Evolutionary conservation across 2,329 filamentous ascomycete genomes (phyloP).

Genomic region (Corniculantispora saksenae): DNA sequence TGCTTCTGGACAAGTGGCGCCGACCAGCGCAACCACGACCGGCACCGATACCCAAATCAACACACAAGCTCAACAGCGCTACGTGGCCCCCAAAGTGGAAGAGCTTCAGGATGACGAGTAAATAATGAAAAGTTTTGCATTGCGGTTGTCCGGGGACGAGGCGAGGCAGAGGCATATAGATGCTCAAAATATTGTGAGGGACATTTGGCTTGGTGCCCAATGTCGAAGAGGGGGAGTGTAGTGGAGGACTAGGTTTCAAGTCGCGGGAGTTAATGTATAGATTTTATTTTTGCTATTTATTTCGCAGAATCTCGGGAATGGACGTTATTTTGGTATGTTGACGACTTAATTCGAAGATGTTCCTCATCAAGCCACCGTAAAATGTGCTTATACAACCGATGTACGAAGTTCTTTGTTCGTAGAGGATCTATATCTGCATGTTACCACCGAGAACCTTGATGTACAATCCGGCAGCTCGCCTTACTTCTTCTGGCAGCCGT

Average conservation of each 20-base stretch:
- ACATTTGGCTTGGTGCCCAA: neutral
- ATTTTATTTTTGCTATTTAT: neutral
- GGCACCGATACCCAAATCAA: slow-evolving; percentile 57
- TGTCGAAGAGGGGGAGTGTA: neutral
- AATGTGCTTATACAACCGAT: neutral
- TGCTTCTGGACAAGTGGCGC: slow-evolving; percentile 53
- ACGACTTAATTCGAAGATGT: neutral
- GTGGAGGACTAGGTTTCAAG: neutral
- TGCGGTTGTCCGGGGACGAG: neutral
- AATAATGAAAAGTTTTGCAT: neutral
- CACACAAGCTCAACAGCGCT: slow-evolving; percentile 47
- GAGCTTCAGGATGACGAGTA: slow-evolving; percentile 55
- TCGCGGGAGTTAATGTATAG: slow-evolving; percentile 12
- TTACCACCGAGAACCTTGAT: neutral
- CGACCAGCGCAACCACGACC: slow-evolving; percentile 57
- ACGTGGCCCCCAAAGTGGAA: slow-evolving; percentile 54
- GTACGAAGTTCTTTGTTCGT: neutral
- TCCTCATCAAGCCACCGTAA: neutral
- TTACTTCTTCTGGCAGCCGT: slow-evolving; percentile 1
- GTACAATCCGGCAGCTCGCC: neutral
- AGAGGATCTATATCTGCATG: neutral
- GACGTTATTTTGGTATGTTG: neutral
- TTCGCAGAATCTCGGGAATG: slow-evolving; percentile 8
- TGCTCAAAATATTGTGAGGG: slow-evolving; percentile 1
- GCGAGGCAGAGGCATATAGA: neutral